Evolutionary conservation across 2,329 filamentous ascomycete genomes (phyloP).

Genomic region (Botrytis galanthina): DNA sequence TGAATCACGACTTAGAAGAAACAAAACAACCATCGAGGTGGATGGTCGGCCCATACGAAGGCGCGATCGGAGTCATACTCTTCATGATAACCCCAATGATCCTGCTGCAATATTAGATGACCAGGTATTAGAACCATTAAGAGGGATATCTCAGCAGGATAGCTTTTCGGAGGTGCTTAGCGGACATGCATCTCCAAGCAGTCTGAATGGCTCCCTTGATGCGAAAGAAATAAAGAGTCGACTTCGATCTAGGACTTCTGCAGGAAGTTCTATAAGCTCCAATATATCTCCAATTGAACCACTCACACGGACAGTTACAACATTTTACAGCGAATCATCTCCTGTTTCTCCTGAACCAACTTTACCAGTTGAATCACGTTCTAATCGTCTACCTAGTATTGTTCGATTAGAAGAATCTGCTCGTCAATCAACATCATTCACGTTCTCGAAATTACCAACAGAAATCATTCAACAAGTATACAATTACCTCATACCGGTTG

Average conservation of each 20-base stretch:
- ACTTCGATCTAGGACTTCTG: neutral
- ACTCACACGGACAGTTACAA: slow-evolving; percentile 18
- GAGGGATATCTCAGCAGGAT: slow-evolving; percentile 27
- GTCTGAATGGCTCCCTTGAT: slow-evolving; percentile 7
- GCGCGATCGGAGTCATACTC: slow-evolving; percentile 35
- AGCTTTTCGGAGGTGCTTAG: slow-evolving; percentile 33
- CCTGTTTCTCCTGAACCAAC: slow-evolving; percentile 24
- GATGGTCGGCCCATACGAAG: slow-evolving; percentile 30
- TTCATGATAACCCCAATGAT: slow-evolving; percentile 35
- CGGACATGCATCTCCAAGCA: slow-evolving; percentile 7
- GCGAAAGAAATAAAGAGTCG: neutral
- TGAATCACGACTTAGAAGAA: slow-evolving; percentile 29
- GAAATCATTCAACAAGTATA: slow-evolving; percentile 44
- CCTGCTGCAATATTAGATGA: slow-evolving; percentile 35
- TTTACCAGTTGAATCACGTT: slow-evolving; percentile 13
- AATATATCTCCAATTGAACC: slow-evolving; percentile 12
- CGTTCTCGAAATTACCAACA: slow-evolving; percentile 31
- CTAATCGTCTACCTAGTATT: slow-evolving; percentile 16
- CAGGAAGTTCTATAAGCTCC: slow-evolving; percentile 2
- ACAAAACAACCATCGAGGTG: slow-evolving; percentile 32
- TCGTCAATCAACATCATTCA: slow-evolving; percentile 22
- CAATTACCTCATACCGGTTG: slow-evolving; percentile 37
- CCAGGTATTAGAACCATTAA: slow-evolving; percentile 35
- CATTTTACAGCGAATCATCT: slow-evolving; percentile 23
- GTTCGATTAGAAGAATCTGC: slow-evolving; percentile 24